phyloP scores from a whole-genome alignment of 345 rosid genomes.

The rapeseed (Brassica napus) region DNA sequence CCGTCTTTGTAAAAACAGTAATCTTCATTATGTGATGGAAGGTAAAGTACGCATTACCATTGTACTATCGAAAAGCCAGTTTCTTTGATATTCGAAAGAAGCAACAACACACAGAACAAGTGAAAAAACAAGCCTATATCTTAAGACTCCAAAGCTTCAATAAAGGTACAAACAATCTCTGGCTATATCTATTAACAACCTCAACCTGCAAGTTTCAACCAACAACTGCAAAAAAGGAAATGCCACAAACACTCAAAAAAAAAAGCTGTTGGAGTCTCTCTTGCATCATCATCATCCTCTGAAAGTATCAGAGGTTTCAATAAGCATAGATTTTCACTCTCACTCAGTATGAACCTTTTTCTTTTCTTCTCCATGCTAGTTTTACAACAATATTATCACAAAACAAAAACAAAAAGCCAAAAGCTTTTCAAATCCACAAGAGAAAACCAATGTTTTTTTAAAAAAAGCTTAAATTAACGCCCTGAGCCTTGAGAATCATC shows the following conservation, averaged over 20 bases:
- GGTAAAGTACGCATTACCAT: constrained; percentile 30
- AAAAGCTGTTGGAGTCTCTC: constrained; percentile 4
- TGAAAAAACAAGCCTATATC: constrained; percentile 39
- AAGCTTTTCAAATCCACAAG: constrained; percentile 39
- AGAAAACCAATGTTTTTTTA: constrained; percentile 10
- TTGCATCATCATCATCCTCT: constrained; percentile 32
- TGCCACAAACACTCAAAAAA: constrained; percentile 25
- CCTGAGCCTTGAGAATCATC: constrained; percentile 95
- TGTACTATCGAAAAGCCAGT: constrained; percentile 34
- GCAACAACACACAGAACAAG: constrained; percentile 48
- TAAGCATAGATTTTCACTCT: constrained; percentile 48
- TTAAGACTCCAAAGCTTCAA: constrained; percentile 23
- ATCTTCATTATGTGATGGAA: constrained; percentile 29
- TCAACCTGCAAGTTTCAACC: constrained; percentile 71
- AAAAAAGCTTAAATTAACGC: constrained; percentile 39
- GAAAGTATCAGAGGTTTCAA: constrained; percentile 40
- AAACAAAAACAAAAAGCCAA: constrained; percentile 39
- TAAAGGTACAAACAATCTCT: constrained; percentile 51
- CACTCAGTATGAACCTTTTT: constrained; percentile 38
- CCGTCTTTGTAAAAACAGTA: constrained; percentile 13
- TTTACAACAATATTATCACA: constrained; percentile 45
- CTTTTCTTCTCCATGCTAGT: constrained; percentile 41
- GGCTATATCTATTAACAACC: constrained; percentile 47
- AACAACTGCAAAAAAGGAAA: constrained; percentile 19
- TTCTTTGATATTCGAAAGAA: constrained; percentile 52